phyloP scores from a whole-genome alignment of 2,329 filamentous ascomycete species.

The Torrubiella hemipterigena region DNA sequence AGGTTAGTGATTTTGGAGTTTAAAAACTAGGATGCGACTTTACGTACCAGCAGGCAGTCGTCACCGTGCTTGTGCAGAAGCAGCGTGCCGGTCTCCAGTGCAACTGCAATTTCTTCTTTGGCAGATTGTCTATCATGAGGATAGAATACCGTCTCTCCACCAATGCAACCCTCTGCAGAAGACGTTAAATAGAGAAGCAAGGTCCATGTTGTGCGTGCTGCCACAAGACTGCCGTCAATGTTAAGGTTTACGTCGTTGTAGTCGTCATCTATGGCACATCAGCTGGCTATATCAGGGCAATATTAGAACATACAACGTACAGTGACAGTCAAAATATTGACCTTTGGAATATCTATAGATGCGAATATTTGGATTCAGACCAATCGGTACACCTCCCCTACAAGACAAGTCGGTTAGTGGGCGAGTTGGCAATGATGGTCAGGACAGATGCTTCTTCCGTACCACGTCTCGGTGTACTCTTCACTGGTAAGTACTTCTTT shows the following conservation, averaged over 20 bases:
- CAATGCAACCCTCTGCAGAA: slow-evolving; percentile 58
- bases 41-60: slow-evolving; percentile 64
- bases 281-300: slow-evolving; percentile 1
- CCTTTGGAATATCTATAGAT: slow-evolving; percentile 78
- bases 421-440: neutral
- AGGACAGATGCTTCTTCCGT: slow-evolving; percentile 17
- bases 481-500: slow-evolving; percentile 40
- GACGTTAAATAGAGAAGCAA: slow-evolving; percentile 79
- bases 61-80: slow-evolving; percentile 81
- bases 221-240: slow-evolving; percentile 13
- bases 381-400: slow-evolving; percentile 77
- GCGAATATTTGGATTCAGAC: slow-evolving; percentile 77
- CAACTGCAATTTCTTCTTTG: slow-evolving; percentile 57
- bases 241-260: slow-evolving; percentile 58
- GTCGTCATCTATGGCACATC: slow-evolving; percentile 60
- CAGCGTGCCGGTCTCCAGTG: slow-evolving; percentile 72
- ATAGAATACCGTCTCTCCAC: slow-evolving; percentile 89
- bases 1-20: slow-evolving; percentile 1
- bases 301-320: slow-evolving; percentile 35
- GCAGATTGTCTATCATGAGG: slow-evolving; percentile 48
- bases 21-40: no score
- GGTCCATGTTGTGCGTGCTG: slow-evolving; percentile 69
- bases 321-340: slow-evolving; percentile 89
- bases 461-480: no score
- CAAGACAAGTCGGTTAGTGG: slow-evolving; percentile 12